Evolutionary conservation across 345 rosid genomes (phyloP).

Genomic region (Linum usitatissimum): DNA sequence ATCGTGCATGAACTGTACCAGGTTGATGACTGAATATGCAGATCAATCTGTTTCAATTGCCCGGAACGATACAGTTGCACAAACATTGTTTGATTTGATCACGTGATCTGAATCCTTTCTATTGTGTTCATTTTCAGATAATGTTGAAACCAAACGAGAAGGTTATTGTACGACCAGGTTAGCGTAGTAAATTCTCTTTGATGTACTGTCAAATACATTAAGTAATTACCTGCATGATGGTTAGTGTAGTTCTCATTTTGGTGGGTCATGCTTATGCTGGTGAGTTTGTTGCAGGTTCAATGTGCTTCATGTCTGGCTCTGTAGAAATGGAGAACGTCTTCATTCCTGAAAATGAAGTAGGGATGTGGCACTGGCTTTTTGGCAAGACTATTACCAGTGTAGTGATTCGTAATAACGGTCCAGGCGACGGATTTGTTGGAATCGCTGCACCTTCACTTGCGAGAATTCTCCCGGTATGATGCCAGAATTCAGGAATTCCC

Average conservation of each 20-base stretch:
- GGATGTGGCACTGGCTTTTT: conserved; percentile 89
- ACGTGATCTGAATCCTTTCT: background rate
- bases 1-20: no score
- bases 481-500: conserved; percentile 8
- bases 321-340: conserved; percentile 80
- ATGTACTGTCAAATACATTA: no score
- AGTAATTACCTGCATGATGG: background rate
- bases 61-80: no score
- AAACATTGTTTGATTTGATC: background rate
- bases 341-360: conserved; percentile 82
- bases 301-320: conserved; percentile 96
- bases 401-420: conserved; percentile 54
- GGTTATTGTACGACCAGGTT: conserved; percentile 82
- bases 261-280: conserved; percentile 6
- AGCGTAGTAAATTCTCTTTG: conserved; percentile 3
- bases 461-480: conserved; percentile 89
- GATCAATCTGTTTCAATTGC: no score
- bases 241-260: background rate
- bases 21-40: no score
- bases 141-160: conserved; percentile 90
- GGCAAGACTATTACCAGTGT: conserved; percentile 79
- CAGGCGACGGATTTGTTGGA: conserved; percentile 78
- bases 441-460: conserved; percentile 92
- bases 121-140: conserved; percentile 34
- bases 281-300: conserved; percentile 44